Evolutionary conservation across 768 basidiomycete genomes (phyloP), one percentile per base, ranked within the genome.

Genomic region (Cystobasidium tubakii): DNA sequence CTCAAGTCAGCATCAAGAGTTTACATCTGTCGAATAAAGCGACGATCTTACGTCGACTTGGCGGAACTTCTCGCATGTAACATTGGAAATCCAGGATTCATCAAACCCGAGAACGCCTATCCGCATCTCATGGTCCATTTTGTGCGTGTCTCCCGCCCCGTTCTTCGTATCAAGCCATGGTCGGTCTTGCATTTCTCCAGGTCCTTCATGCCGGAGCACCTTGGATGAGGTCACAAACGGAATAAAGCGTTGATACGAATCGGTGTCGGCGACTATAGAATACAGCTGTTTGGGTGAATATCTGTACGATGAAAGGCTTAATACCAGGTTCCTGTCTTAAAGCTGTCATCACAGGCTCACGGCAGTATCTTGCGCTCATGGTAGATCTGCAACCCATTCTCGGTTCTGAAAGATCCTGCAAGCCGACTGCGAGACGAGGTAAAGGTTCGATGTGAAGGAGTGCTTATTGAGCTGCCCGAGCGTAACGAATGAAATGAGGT

Each of bases 101-200:
- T 86, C 84, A 79, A 96, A 89, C 21, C 87, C 85, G 76, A 93
- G 86, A 81, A 97, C 98, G 9, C 91, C 91, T 39, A 95, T 89
- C 1, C 87, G 87, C 77, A 98, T 83, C 80, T 97, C 92, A 7
- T 89, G 93, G 46, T 95, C 87, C 57, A 84, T 82, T 73, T 80
- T 83, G 77, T 75, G 81, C 66, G 79, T 75, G 74, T 75, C 81
- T 78, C 82, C 81, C 67, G 80, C 75, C 4, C 73, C 74, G 27
- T 76, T 78, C 0, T 54, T 15, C 0, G 27, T 62, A 0, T 73
- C 76, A 13, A 78, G 69, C 81, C 81, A 82, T 0, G 73, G 64
- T 13, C 44, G 33, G 23, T 43, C 55, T 67, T 39, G 63, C 57
- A 6, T 70, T 43, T 31, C 15, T 27, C 17, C 62, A 9, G 55